A percentile compares a stretch with the other conserved stretches of the same genome.
Evolutionary conservation across 2,329 filamentous ascomycete genomes (phyloP).

Genomic region (Zymoseptoria ardabiliae): DNA sequence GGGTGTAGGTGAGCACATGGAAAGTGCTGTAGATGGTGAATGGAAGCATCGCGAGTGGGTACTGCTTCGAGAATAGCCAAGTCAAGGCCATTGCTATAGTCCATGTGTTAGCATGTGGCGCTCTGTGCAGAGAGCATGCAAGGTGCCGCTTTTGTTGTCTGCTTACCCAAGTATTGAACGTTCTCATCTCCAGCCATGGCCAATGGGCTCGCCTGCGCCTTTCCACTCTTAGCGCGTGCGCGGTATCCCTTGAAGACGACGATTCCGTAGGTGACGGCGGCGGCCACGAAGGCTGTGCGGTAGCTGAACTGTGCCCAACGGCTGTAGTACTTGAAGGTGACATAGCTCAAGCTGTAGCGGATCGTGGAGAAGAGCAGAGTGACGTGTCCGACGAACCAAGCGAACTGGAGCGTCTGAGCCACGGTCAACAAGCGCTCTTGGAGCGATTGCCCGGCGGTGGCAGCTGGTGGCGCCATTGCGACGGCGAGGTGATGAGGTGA

Average conservation of each 20-base stretch:
- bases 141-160: background rate
- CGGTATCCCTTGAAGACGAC: constrained; percentile 97
- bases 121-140: background rate
- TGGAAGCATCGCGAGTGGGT: constrained; percentile 81
- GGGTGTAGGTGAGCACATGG: constrained; percentile 94
- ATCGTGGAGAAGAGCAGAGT: constrained; percentile 74
- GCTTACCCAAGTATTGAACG: constrained; percentile 89
- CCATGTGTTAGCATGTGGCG: constrained; percentile 2
- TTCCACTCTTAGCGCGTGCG: constrained; percentile 69
- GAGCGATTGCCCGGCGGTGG: constrained; percentile 12
- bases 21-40: constrained; percentile 97
- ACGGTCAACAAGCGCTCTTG: constrained; percentile 36
- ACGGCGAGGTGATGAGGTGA: background rate
- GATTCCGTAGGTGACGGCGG: constrained; percentile 89
- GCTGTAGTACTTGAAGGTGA: constrained; percentile 80
- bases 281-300: constrained; percentile 81
- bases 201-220: constrained; percentile 52
- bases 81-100: constrained; percentile 77
- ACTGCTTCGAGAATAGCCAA: constrained; percentile 88
- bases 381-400: constrained; percentile 64
- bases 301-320: constrained; percentile 75
- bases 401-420: constrained; percentile 88
- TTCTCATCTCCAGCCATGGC: constrained; percentile 82
- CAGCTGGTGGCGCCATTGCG: constrained; percentile 15
- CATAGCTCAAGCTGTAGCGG: constrained; percentile 77